Evolutionary conservation across 2,329 filamentous ascomycete species (phyloP), one percentile per base, ranked within the genome.

Genomic region (Neopestalotiopsis clavispora): DNA sequence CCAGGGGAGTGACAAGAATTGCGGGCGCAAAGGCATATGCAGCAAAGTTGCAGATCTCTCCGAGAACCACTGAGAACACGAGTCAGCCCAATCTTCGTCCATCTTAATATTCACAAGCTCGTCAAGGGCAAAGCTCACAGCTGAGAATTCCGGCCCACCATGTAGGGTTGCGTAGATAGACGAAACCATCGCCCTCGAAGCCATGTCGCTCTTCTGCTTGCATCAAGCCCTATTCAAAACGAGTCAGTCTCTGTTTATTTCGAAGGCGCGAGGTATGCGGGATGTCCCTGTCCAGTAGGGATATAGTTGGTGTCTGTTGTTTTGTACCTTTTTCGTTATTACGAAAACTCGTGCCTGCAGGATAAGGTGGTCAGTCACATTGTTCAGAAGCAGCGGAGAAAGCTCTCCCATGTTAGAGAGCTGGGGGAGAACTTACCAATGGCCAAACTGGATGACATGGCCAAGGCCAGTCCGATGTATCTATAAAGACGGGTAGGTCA

Each of bases 1-100:
- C 96, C 30, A 99, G 85, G 32, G 96, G 96, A 4, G 96, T 99
- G 56, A 99, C 96, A 66, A 99, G 87, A 81, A 99, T 99, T n/a
- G 96, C 97, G 56, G 96, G 96, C 73, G 96, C 96, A 82, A 98
- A 99, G 7, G 96, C 96, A 80, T 99, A 99, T 71, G 96, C 96
- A 65, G 95, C 95, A 79, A 99, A 99, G 82, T 99, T 99, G 83
- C 94, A 97, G 69, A 98, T 85, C 83, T 99, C 96, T 78, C 96
- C 96, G 59, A 97, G 83, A 70, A 94, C 92, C 89, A 99, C 94
- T 97, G 76, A 58, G 38, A 49, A 14, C 23, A 49, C n/a, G 56
- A 20, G 59, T 62, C 59, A 62, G 59, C 20, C 5, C 10, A 14
- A 12, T 59, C 14, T 34, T 13, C 23, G 23, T 28, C 23, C 23